phyloP scores from a whole-genome alignment of 306 rosid species.

The Pachyrhizus erosus region DNA sequence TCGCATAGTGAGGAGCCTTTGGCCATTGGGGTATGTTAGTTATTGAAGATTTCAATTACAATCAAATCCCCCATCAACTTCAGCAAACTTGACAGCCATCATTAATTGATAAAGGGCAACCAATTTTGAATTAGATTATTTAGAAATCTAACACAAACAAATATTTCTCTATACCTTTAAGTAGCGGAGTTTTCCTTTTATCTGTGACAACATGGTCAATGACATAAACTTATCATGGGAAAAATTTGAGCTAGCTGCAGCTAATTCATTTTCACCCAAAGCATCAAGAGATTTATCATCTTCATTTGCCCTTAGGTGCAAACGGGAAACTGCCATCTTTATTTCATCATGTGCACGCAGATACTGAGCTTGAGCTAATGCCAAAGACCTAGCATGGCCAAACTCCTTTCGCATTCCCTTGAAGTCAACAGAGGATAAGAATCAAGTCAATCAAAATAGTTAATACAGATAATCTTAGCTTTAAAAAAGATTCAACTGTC shows the following conservation, averaged over 20 bases:
- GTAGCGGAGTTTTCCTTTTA: constrained; percentile 94
- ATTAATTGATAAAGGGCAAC: constrained; percentile 7
- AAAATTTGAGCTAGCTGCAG: constrained; percentile 67
- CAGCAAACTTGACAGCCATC: constrained; percentile 6
- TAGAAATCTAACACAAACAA: too few species aligned
- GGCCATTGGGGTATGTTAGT: too few species aligned
- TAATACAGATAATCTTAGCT: constrained; percentile 22
- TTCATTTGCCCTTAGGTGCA: constrained; percentile 66
- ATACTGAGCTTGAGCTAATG: constrained; percentile 90
- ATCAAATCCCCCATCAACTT: neutral
- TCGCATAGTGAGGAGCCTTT: too few species aligned
- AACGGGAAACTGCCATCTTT: constrained; percentile 87
- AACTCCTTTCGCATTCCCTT: constrained; percentile 97
- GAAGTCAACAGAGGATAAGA: constrained; percentile 39
- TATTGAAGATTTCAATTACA: constrained; percentile 2
- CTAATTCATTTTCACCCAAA: constrained; percentile 71
- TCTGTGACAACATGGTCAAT: constrained; percentile 62
- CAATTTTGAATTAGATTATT: neutral
- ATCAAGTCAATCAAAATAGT: constrained; percentile 11
- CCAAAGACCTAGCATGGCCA: constrained; percentile 87
- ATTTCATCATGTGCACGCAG: constrained; percentile 93
- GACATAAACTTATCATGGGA: constrained; percentile 85
- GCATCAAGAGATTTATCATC: constrained; percentile 77
- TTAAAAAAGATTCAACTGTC: constrained; percentile 16
- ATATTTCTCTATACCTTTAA: constrained; percentile 69